Percentiles rank a stretch among this genome's conserved stretches.
These are phyloP conservation scores for Climacium dendroides DNA, from an alignment of 225 moss, liverwort and hornwort species.

Conservation along the genomic window DNA sequence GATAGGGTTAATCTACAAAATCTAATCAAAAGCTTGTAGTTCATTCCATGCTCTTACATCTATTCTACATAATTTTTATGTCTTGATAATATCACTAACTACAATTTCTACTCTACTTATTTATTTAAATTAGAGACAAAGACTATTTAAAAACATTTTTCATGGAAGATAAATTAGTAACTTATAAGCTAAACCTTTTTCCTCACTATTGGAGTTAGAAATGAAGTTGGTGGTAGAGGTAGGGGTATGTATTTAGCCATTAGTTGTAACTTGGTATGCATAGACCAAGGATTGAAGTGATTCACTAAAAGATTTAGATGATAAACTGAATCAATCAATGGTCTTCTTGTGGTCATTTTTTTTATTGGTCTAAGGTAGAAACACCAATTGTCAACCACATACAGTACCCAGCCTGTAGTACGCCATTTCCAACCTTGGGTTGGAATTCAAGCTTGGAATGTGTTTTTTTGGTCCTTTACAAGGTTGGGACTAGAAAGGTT, in stretches of 20 bases:
- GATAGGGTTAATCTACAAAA: background rate
- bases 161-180: background rate
- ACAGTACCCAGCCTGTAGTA: too few species aligned
- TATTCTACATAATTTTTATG: too few species aligned
- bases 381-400: too few species aligned
- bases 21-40: background rate
- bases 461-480: too few species aligned
- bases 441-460: too few species aligned
- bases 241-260: too few species aligned
- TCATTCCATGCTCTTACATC: background rate
- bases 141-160: background rate
- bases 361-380: too few species aligned
- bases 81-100: too few species aligned
- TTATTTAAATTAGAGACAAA: background rate
- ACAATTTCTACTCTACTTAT: background rate
- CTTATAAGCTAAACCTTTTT: background rate
- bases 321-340: fast-evolving
- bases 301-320: background rate
- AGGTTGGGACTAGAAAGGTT: too few species aligned
- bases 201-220: background rate
- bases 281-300: background rate
- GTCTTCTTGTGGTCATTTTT: background rate
- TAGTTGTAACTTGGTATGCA: background rate
- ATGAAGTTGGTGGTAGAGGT: background rate
- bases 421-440: too few species aligned